Evolutionary conservation across 148 eudicot genomes (phyloP), one percentile per base, ranked within the genome.

Genomic region (Cornus controversa): DNA sequence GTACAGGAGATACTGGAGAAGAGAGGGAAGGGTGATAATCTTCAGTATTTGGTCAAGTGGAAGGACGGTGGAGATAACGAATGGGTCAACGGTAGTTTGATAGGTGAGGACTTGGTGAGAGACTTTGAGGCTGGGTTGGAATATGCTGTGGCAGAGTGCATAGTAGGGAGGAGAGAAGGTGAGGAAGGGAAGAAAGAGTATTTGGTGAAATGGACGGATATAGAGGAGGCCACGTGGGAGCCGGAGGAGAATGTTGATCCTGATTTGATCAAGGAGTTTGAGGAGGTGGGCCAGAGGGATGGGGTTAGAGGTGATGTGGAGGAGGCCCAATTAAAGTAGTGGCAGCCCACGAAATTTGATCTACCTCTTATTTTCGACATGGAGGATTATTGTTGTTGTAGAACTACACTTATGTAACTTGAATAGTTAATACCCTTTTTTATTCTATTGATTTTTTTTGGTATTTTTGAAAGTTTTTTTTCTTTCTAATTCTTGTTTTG

Each of bases 101-200:
- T 96, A 34, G 93, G 73, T 10, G 93, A 91, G 71, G 99, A 96
- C 76, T 77, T 96, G 82, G 91, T 96, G 20, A 81, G 18, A 36
- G 98, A 96, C 73, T 96, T 89, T 45, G 99, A 96, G 77, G 90
- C 80, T 0, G 99, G 99, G 84, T 71, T 96, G 37, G 99, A 96
- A 70, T 96, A 96, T 67, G 99, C 89, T 8, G 94, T 88, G 81
- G 99, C 90, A 3, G 82, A 89, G 65, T 64, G 89, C 9, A 85
- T 93, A 47, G 58, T 90, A 62, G 98, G 81, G 36, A 75, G 78
- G 66, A 77, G 92, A 57, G 83, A 84, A 6, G 88, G 80, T 1
- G 92, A 89, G n/a, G 92, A 82, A 34, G 93, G 93, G 20, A 78
- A 26, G 80, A 64, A 0, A 13, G 97, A 96, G 89, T 89, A 77